Base-by-base conservation (phyloP, 2,329 filamentous ascomycete species). In the Chalara sp. region DNA sequence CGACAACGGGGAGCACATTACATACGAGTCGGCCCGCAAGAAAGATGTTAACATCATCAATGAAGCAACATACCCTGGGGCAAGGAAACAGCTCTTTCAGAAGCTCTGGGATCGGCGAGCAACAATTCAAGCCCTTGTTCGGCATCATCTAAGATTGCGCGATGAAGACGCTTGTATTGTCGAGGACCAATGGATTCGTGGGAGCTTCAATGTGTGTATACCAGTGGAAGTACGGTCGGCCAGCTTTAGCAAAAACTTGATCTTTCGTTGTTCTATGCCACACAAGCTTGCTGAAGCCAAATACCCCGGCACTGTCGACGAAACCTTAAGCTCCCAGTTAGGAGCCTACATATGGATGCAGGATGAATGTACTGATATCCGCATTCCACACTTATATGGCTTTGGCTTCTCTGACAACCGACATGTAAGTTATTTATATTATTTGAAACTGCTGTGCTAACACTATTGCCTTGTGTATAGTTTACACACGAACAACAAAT, bases 161-260 rank as follows among this genome's bases (percentile, higher is more conserved):
- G 41, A 51, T 41, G n/a, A 56, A 43, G 61, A 61, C 12, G 50
- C 32, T 45, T 67, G 61, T 56, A 57, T 43, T 65, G 32, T 53
- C 53, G 53, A 49, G 47, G 43, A 59, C 12, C 45, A 58, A 53
- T 68, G 63, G 65, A 63, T 67, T 39, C 55, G 58, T 44, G 65
- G 67, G n/a, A 59, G 58, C 58, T 68, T 68, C 56, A 68, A 69
- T 55, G 49, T 68, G 31, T 70, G 64, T 53, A 59, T 69, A 46
- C 60, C 60, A 40, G 52, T 68, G 28, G 56, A 63, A 46, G 60
- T 66, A 51, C 46, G 48, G 33, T 63, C 58, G 21, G 49, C 53
- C 43, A n/a, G 46, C 50, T 52, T 35, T 49, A 8, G 43, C 13
- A 47, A 54, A 47, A 64, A 59, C 40, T 43, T 68, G n/a, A 60